Evolutionary conservation across 805 yeast genomes (phyloP), one percentile per base, ranked within the genome.

Genomic region (Starmera quercuum): DNA sequence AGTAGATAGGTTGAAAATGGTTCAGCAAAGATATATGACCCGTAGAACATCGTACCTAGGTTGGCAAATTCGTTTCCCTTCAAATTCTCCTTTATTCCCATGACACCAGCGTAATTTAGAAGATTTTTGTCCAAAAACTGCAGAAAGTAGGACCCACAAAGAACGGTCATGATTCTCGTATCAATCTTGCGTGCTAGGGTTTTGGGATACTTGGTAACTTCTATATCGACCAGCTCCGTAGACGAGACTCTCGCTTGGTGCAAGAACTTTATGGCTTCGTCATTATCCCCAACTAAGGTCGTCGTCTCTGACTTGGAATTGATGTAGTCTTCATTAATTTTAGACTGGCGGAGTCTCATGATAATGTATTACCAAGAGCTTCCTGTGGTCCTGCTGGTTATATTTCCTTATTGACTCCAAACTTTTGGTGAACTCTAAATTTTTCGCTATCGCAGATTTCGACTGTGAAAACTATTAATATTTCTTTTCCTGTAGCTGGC

Each of bases 51-150:
- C 1, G 80, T 72, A 21, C 73, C 69, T 32, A 73, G 48, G 42
- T 73, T 65, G 16, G 75, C 67, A 45, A 66, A 74, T 32, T 75
- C 70, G 26, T 71, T 61, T 6, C 66, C 59, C 25, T 58, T 56
- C 39, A 73, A 57, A 44, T 72, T 63, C 3, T 59, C 49, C 45
- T 67, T 71, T 43, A 76, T 72, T 1, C 82, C 82, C 80, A 77
- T 71, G 2, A 76, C 75, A 12, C 78, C 78, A 3, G 83, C 78
- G 46, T 75, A 73, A 41, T 75, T 75, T 26, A 72, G 53, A 32
- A 76, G 53, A n/a, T 73, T 63, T 45, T 77, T 77, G 42, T 77
- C 83, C 36, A 75, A 54, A 43, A 72, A 73, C 56, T 75, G 79
- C 13, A 75, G 53, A 36, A 75, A 66, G 42, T 76, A 76, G 11